phyloP scores from a whole-genome alignment of 164 flowering plant genomes.

The Magnolia kwangsiensis region DNA sequence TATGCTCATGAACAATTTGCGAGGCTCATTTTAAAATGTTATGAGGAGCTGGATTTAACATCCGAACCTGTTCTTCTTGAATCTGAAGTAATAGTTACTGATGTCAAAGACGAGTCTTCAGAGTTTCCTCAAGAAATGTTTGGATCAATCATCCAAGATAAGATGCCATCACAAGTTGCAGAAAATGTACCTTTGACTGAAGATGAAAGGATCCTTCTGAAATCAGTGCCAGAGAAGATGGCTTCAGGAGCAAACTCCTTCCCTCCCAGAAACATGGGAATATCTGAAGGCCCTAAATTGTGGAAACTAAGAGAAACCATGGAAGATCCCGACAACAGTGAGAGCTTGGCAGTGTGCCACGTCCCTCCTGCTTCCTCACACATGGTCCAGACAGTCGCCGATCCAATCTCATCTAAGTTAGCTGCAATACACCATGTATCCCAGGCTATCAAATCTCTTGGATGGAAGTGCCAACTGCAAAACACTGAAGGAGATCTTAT shows the following conservation, averaged over 20 bases:
- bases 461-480: conserved; percentile 83
- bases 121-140: conserved; percentile 35
- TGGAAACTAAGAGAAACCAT: conserved; percentile 15
- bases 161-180: conserved; percentile 16
- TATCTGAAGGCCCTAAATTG: conserved; percentile 16
- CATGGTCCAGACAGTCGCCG: conserved; percentile 49
- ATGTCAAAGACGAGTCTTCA: conserved; percentile 53
- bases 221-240: conserved; percentile 26
- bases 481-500: conserved; percentile 37
- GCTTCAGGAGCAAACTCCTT: conserved; percentile 24
- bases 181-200: conserved; percentile 19
- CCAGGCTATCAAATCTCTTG: conserved; percentile 90
- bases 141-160: conserved; percentile 37
- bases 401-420: conserved; percentile 79
- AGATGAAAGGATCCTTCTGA: conserved; percentile 20
- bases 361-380: conserved; percentile 29
- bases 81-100: conserved; percentile 50
- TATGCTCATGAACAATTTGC: conserved; percentile 97
- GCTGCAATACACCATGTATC: conserved; percentile 98
- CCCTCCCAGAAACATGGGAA: conserved; percentile 21
- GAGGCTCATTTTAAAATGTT: conserved; percentile 69
- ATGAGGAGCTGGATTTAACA: conserved; percentile 61
- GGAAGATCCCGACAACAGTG: conserved; percentile 20
- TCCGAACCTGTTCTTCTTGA: conserved; percentile 51
- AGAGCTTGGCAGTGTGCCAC: conserved; percentile 29